Evolutionary conservation across 441 rosid genomes (phyloP).

Genomic region (Eutrema salsugineum): DNA sequence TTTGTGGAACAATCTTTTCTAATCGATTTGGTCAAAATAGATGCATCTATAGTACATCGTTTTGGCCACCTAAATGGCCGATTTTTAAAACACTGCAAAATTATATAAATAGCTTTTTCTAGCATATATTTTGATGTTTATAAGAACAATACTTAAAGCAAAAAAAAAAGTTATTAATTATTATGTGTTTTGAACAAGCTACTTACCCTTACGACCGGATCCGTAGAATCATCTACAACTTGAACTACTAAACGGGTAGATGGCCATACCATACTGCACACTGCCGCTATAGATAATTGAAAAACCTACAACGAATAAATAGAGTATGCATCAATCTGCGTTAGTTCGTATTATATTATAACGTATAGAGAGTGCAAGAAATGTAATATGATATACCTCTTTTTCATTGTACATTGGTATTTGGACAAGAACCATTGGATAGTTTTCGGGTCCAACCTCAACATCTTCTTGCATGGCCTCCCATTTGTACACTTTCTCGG

Average conservation of each 20-base stretch:
- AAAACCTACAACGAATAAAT: slow-evolving; percentile 39
- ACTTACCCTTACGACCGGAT: slow-evolving; percentile 52
- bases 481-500: slow-evolving; percentile 60
- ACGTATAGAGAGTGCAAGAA: not conserved
- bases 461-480: slow-evolving; percentile 57
- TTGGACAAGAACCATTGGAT: slow-evolving; percentile 64
- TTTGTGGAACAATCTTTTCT: not conserved
- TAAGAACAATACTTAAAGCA: too few relatives aligned
- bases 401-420: slow-evolving; percentile 74
- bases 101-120: too few relatives aligned
- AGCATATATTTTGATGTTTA: too few relatives aligned
- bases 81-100: not conserved
- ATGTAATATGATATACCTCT: slow-evolving; percentile 36
- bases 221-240: slow-evolving; percentile 74
- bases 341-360: not conserved
- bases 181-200: not conserved
- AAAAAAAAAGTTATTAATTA: not conserved
- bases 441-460: slow-evolving; percentile 46
- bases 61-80: not conserved
- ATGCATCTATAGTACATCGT: too few relatives aligned
- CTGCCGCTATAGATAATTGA: slow-evolving; percentile 65
- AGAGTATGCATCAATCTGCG: not conserved
- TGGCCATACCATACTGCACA: slow-evolving; percentile 69
- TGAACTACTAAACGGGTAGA: slow-evolving; percentile 57
- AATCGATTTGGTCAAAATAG: not conserved